Base-by-base conservation (phyloP, 768 basidiomycete species). In the Termitomyces sp. region DNA sequence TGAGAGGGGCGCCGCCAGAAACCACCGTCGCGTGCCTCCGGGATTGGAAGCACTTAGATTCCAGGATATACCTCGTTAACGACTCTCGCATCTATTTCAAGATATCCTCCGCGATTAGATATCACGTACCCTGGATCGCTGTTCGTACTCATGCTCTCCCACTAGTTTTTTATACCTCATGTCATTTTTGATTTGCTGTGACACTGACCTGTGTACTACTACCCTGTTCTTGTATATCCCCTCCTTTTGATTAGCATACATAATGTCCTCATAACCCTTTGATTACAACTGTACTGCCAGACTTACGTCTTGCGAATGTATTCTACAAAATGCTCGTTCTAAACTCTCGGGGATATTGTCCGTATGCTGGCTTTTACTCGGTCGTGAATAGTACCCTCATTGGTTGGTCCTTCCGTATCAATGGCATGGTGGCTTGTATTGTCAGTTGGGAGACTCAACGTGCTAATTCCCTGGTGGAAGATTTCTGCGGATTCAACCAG, bases 1-100 rank as follows among this genome's bases (percentile, higher is more conserved):
- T 57, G 88, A 89, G 68, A 82, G 85, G 12, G 75, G 73, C 24
- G 69, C 71, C 6, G 72, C 74, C 14, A 77, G 76, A 55, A 71
- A 74, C 32, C 65, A 67, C 26, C 70, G 70, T 27, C 64, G 60
- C 1, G 54, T 51, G 18, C 53, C 10, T 10, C 59, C 57, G 30
- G 48, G 52, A 20, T 56, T 63, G 40, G 53, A 53, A 43, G 53
- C 53, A 9, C 53, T 53, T 12, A 30, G 53, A 5, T 14, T 53
- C 9, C 40, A 22, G 10, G 40, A 53, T 24, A 44, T 53, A 20
- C 53, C 53, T 40, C 53, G 53, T 20, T 43, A 22, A 51, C 4
- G 18, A 27, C 7, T 8, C 10, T 7, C 26, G 3, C 20, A 44
- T 44, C 7, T 12, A 42, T 42, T 10, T 5, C 14, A 10, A 10